Evolutionary conservation across 1,284 basidiomycete genomes (phyloP).

Genomic region (Puccinia hordei): DNA sequence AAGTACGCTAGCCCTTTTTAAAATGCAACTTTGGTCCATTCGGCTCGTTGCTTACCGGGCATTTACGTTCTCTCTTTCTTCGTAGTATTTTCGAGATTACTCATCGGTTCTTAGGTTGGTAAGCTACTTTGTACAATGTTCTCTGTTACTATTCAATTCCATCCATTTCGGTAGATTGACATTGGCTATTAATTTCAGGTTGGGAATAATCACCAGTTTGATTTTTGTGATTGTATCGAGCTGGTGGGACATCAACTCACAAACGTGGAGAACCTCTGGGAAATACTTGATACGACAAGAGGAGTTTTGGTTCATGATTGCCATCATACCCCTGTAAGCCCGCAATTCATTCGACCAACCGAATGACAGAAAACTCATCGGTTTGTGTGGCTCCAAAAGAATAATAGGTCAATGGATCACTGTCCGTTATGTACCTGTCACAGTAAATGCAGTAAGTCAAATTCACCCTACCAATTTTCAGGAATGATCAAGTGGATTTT

Average conservation of each 20-base stretch:
- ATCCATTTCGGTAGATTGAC: conserved; percentile 65
- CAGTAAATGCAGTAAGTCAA: conserved; percentile 31
- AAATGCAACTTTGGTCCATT: background rate
- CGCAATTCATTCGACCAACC: background rate
- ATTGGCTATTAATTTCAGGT: conserved; percentile 67
- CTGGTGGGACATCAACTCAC: conserved; percentile 65
- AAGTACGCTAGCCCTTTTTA: conserved; percentile 64
- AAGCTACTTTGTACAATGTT: conserved; percentile 64
- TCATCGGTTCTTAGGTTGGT: conserved; percentile 75
- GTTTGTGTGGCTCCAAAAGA: conserved; percentile 7
- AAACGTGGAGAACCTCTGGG: conserved; percentile 66
- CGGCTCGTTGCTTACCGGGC: background rate
- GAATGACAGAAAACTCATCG: background rate
- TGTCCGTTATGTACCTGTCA: conserved; percentile 46
- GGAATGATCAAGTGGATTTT: conserved; percentile 15
- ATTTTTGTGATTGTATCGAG: conserved; percentile 70
- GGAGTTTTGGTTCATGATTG: conserved; percentile 72
- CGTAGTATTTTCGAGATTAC: conserved; percentile 71
- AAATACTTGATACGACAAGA: conserved; percentile 68
- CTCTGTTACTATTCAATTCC: conserved; percentile 70
- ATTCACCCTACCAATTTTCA: background rate
- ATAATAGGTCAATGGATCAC: conserved; percentile 49
- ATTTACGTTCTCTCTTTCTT: conserved; percentile 51
- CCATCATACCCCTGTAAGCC: conserved; percentile 70
- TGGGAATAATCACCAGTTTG: conserved; percentile 68